Evolutionary conservation across 768 basidiomycete genomes (phyloP).

Genomic region (Rubroboletus satanas): DNA sequence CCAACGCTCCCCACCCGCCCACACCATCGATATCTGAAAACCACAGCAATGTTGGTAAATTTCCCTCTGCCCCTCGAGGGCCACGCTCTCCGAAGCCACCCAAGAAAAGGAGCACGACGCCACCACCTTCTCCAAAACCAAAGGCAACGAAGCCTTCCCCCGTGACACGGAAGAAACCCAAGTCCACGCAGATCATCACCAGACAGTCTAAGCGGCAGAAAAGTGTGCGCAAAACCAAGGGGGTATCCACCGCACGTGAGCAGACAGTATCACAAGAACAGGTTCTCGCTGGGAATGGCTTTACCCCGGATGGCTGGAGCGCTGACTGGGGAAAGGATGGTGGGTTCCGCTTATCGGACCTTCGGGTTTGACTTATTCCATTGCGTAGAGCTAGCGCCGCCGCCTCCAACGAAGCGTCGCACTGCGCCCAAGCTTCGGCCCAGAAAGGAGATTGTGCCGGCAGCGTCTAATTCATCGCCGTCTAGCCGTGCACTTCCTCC

Average conservation of each 20-base stretch:
- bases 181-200: neutral
- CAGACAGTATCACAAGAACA: neutral
- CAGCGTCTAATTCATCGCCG: neutral
- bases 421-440: neutral
- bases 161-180: slow-evolving; percentile 3
- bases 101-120: slow-evolving; percentile 1
- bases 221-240: slow-evolving; percentile 1
- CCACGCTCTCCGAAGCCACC: neutral
- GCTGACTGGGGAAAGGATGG: slow-evolving; percentile 25
- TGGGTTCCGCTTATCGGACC: neutral
- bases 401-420: slow-evolving; percentile 1
- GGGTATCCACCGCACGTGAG: neutral
- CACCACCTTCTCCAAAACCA: neutral
- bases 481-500: slow-evolving; percentile 16
- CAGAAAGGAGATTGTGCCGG: slow-evolving; percentile 2
- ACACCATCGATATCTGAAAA: neutral
- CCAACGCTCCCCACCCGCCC: neutral
- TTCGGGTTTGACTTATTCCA: neutral
- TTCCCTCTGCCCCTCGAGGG: neutral
- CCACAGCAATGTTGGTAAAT: neutral
- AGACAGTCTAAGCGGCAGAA: neutral
- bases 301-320: slow-evolving; percentile 8
- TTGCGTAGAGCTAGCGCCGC: slow-evolving; percentile 14
- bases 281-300: slow-evolving; percentile 1
- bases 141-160: neutral